These are phyloP conservation scores for Nepenthes gracilis DNA, from an alignment of 148 eudicot species.

Conservation along the genomic window DNA sequence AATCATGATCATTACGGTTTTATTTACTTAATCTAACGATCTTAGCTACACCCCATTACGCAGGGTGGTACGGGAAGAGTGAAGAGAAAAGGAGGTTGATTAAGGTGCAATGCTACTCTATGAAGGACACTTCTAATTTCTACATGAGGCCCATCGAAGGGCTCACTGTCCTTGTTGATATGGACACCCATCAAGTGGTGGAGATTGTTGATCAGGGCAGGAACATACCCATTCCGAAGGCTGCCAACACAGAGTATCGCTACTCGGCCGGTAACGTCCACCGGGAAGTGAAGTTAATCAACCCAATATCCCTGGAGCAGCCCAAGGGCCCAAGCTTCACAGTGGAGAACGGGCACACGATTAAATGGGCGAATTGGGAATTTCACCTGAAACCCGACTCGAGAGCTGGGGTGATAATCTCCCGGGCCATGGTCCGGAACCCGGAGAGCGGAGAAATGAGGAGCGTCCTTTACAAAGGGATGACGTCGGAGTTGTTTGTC, in stretches of 20 bases:
- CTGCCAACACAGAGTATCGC: slow-evolving; percentile 78
- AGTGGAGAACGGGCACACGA: slow-evolving; percentile 40
- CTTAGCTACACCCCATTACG: background rate
- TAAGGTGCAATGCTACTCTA: slow-evolving; percentile 77
- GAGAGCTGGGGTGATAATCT: slow-evolving; percentile 83
- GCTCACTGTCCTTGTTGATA: slow-evolving; percentile 68
- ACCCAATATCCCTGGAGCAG: slow-evolving; percentile 56
- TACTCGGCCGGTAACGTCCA: slow-evolving; percentile 30
- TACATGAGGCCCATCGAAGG: slow-evolving; percentile 99
- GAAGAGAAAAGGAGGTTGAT: slow-evolving; percentile 73
- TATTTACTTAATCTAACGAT: too few species aligned
- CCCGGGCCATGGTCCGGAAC: slow-evolving; percentile 55
- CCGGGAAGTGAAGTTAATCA: slow-evolving; percentile 23
- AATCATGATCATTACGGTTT: too few species aligned
- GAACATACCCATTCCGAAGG: slow-evolving; percentile 66
- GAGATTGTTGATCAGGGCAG: slow-evolving; percentile 52
- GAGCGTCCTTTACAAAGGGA: slow-evolving; percentile 87
- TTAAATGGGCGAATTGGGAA: slow-evolving; percentile 95
- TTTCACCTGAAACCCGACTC: slow-evolving; percentile 94
- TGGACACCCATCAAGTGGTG: slow-evolving; percentile 61
- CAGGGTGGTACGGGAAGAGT: slow-evolving; percentile 74
- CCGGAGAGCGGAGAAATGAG: slow-evolving; percentile 51
- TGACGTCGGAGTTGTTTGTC: slow-evolving; percentile 84
- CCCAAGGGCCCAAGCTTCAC: slow-evolving; percentile 83
- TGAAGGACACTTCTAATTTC: slow-evolving; percentile 69